Conservation (phyloP, 805 yeast species). For the Candida lessepsii region DNA sequence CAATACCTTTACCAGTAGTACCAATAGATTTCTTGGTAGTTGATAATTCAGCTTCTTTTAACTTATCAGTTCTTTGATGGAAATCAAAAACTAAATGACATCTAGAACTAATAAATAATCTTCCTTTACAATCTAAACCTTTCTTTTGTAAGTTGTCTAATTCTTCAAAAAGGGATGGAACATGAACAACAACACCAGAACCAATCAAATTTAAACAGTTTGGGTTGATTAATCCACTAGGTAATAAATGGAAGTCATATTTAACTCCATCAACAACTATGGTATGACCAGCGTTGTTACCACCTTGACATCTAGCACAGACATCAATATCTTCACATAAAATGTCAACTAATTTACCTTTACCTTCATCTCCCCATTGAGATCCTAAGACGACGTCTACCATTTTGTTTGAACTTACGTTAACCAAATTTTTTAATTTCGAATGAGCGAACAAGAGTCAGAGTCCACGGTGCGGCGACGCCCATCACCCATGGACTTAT, state of each 20-base stretch:
- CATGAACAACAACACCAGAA: slow-evolving; percentile 93
- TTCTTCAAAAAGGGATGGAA: slow-evolving; percentile 90
- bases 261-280: slow-evolving; percentile 86
- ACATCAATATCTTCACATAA: slow-evolving; percentile 94
- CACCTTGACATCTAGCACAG: slow-evolving; percentile 98
- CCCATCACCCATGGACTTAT: too few species aligned
- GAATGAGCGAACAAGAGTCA: slow-evolving; percentile 4
- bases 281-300: slow-evolving; percentile 99
- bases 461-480: too few species aligned
- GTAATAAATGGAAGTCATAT: slow-evolving; percentile 98
- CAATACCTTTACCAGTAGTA: slow-evolving; percentile 98
- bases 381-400: slow-evolving; percentile 94
- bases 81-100: slow-evolving; percentile 97
- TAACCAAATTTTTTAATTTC: slow-evolving; percentile 5
- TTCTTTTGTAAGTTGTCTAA: slow-evolving; percentile 75
- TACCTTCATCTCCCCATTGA: slow-evolving; percentile 99
- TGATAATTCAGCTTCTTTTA: slow-evolving; percentile 88
- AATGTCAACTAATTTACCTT: slow-evolving; percentile 94
- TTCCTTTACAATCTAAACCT: slow-evolving; percentile 72
- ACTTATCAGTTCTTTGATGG: slow-evolving; percentile 95
- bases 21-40: slow-evolving; percentile 84
- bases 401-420: slow-evolving; percentile 40
- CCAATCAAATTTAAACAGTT: slow-evolving; percentile 89
- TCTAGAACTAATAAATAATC: slow-evolving; percentile 86
- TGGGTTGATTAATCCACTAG: slow-evolving; percentile 95